A percentile compares a stretch with the other conserved stretches of the same genome.
These are phyloP conservation scores for Lecanicillium sp. DNA, from an alignment of 2,329 filamentous ascomycete species.

Conservation along the genomic window DNA sequence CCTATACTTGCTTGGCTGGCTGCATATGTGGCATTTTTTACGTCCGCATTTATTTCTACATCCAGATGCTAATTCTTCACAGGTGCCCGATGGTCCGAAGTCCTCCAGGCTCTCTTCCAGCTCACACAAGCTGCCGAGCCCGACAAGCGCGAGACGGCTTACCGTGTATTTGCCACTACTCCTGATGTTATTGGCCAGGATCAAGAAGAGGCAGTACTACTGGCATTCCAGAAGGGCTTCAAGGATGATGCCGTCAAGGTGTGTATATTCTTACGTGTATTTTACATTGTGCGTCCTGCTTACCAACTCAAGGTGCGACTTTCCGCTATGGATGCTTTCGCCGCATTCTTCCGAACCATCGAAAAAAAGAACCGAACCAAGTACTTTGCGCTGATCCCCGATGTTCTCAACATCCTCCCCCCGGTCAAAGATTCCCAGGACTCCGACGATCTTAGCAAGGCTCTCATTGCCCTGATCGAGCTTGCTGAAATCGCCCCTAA, in stretches of 20 bases:
- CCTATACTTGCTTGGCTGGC: no score
- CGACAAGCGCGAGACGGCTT: conserved; percentile 84
- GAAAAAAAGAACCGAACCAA: conserved; percentile 82
- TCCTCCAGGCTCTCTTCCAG: conserved; percentile 79
- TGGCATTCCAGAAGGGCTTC: conserved; percentile 87
- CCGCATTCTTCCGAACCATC: conserved; percentile 89
- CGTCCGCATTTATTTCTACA: background rate
- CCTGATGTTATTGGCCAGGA: conserved; percentile 94
- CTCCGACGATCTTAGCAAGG: conserved; percentile 84
- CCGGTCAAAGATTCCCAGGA: conserved; percentile 89
- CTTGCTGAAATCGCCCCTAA: conserved; percentile 90
- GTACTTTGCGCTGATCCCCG: conserved; percentile 80
- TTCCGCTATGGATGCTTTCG: conserved; percentile 93
- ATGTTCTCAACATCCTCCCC: conserved; percentile 89
- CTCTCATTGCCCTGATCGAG: conserved; percentile 85
- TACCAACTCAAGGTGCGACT: conserved; percentile 63
- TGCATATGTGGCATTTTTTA: no score
- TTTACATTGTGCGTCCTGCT: conserved; percentile 16
- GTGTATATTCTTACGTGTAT: conserved; percentile 25
- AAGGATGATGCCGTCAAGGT: conserved; percentile 79
- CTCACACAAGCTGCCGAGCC: conserved; percentile 81
- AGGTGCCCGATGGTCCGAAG: conserved; percentile 86
- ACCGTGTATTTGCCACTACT: conserved; percentile 90
- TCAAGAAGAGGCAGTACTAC: conserved; percentile 83
- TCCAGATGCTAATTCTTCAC: conserved; percentile 12